These are phyloP conservation scores for Aspergillus amoenus DNA, from an alignment of 2,329 filamentous ascomycete genomes.

Conservation along the genomic window DNA sequence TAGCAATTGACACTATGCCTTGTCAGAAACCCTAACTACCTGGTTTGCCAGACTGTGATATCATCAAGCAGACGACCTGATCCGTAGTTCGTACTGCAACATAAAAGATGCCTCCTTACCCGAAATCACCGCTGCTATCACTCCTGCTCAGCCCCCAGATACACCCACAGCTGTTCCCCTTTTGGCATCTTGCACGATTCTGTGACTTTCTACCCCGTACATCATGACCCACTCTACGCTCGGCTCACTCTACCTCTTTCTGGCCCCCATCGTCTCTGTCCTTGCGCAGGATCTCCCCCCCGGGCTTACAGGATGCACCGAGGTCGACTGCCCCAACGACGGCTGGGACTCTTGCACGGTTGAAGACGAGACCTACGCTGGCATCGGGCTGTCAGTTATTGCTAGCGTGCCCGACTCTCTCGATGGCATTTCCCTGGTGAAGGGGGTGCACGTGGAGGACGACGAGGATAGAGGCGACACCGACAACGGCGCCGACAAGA, in stretches of 20 bases:
- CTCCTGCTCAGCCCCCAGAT: neutral
- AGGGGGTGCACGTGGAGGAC: slow-evolving; percentile 13
- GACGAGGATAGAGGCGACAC: neutral
- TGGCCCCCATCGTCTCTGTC: neutral
- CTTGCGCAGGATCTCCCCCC: slow-evolving; percentile 1
- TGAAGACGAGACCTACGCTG: slow-evolving; percentile 10
- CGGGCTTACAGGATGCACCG: slow-evolving; percentile 12
- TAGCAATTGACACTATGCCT: too few species aligned
- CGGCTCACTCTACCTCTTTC: neutral
- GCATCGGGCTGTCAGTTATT: slow-evolving; percentile 12
- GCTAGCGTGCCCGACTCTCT: slow-evolving; percentile 6
- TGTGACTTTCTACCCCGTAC: neutral
- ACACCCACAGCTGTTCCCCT: neutral
- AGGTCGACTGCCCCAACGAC: slow-evolving; percentile 12
- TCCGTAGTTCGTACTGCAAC: neutral
- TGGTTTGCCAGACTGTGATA: neutral
- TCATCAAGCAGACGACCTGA: neutral
- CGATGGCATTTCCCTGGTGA: slow-evolving; percentile 16
- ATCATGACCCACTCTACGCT: neutral
- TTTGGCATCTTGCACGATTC: neutral
- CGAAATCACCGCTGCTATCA: neutral
- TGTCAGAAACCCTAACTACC: too few species aligned
- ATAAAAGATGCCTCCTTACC: neutral
- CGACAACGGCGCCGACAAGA: neutral
- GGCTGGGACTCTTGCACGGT: slow-evolving; percentile 11